Conservation (phyloP, 352 stramenopile genomes). For the Globisporangium barbulae region DNA sequence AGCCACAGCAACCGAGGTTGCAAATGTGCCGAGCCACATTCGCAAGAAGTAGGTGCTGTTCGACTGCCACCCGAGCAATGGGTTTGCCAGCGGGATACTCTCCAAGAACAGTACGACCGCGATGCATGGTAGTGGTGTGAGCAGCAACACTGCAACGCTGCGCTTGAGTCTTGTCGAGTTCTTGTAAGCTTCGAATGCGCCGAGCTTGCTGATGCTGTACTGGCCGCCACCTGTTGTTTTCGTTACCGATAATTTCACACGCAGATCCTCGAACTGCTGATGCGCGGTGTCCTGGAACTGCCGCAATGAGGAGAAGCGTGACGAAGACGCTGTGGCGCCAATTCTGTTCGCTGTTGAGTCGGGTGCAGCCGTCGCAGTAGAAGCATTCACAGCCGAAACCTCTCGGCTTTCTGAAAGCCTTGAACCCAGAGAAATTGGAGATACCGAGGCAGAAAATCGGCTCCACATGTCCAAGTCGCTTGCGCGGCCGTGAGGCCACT, state of each 20-base stretch:
- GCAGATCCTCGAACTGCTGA: background rate
- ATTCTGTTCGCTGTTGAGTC: background rate
- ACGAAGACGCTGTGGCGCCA: background rate
- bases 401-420: background rate
- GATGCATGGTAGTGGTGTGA: background rate
- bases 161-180: background rate
- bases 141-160: background rate
- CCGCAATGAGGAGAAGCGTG: background rate
- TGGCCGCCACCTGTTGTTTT: background rate
- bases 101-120: background rate
- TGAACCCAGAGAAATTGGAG: background rate
- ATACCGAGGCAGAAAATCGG: background rate
- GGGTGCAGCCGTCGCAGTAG: background rate
- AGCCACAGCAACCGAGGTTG: background rate
- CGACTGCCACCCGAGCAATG: background rate
- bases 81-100: background rate
- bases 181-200: background rate
- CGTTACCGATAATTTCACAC: background rate
- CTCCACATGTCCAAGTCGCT: background rate
- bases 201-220: conserved; percentile 2
- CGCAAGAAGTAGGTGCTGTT: background rate
- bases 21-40: background rate
- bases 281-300: background rate
- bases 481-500: background rate
- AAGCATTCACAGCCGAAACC: background rate